Conservation (phyloP, 345 rosid species). For the Eucalyptus erythrocorys region DNA sequence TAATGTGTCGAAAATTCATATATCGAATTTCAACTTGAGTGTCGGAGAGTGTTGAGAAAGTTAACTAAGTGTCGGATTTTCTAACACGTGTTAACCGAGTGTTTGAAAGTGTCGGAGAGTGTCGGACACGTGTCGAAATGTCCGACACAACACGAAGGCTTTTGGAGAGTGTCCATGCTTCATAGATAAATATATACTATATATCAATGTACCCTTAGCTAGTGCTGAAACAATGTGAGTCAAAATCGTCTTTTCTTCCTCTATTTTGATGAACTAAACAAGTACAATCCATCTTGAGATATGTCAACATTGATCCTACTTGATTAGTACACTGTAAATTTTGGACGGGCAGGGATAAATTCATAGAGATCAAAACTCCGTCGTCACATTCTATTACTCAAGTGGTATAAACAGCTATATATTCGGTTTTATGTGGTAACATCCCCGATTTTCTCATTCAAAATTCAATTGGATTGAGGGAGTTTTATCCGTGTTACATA, state of each 20-base stretch:
- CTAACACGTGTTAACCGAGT: no score
- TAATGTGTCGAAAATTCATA: no score
- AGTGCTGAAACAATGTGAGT: neutral
- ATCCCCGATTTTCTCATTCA: accelerated
- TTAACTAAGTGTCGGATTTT: no score
- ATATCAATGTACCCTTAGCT: neutral
- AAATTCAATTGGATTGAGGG: neutral
- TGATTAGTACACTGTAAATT: neutral
- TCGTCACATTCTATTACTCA: accelerated
- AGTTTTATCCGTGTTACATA: neutral
- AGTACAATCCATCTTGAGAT: neutral
- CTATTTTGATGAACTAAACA: neutral
- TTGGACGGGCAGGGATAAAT: neutral
- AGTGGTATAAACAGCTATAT: neutral
- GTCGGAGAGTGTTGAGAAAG: no score
- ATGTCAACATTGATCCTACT: accelerated
- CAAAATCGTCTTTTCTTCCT: neutral
- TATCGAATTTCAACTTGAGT: no score
- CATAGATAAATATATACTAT: no score
- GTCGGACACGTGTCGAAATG: no score
- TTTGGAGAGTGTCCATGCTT: no score
- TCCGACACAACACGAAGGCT: no score
- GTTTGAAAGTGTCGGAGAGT: no score
- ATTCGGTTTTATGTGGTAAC: neutral
- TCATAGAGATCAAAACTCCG: neutral